A percentile compares a stretch with the other conserved stretches of the same genome.
Evolutionary conservation across 192 early-diverging fungal species (phyloP).

Genomic region (Coemansia sp.): DNA sequence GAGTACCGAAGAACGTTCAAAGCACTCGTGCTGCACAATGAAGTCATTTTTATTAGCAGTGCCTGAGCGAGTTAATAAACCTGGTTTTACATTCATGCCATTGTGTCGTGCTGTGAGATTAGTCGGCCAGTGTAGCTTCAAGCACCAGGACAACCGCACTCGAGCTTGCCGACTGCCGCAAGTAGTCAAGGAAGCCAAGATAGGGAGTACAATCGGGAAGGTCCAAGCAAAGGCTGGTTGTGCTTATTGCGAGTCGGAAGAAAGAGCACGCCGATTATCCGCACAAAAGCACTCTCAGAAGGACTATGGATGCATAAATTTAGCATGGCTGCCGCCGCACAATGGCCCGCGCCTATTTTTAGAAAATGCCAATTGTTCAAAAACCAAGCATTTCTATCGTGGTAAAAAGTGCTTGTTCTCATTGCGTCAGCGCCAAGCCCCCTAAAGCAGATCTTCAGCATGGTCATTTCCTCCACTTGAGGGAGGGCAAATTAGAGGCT

Average conservation of each 20-base stretch:
- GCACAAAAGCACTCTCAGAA: background rate
- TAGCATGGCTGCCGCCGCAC: background rate
- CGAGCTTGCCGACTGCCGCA: background rate
- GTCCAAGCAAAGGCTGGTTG: background rate
- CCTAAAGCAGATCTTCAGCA: background rate
- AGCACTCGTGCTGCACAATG: background rate
- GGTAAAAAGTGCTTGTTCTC: background rate
- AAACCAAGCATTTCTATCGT: background rate
- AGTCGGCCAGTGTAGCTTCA: background rate
- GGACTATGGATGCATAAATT: background rate
- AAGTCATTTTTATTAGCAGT: background rate
- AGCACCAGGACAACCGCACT: background rate
- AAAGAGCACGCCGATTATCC: background rate
- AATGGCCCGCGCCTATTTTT: constrained; percentile 4
- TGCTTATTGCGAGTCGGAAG: background rate
- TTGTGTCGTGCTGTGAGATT: background rate
- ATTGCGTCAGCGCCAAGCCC: background rate
- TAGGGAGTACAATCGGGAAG: background rate
- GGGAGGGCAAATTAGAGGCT: background rate
- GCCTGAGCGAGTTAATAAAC: background rate
- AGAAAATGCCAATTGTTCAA: background rate
- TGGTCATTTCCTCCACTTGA: background rate
- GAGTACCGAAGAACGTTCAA: background rate
- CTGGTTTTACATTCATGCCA: background rate
- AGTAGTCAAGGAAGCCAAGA: background rate